phyloP scores from a whole-genome alignment of 2,329 filamentous ascomycete species.

The Colletotrichum sp. region DNA sequence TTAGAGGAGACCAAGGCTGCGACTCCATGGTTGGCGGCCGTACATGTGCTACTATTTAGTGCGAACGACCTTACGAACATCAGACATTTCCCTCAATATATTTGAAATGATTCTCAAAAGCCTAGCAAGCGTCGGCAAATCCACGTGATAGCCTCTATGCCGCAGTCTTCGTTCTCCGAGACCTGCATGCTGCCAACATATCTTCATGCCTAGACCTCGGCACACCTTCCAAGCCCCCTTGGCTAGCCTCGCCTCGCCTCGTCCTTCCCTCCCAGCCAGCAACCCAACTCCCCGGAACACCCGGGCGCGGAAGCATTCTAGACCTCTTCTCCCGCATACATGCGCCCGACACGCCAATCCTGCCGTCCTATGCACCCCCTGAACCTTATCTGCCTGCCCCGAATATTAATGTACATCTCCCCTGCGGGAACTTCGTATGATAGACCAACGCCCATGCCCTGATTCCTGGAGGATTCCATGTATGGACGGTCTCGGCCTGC shows the following conservation, averaged over 20 bases:
- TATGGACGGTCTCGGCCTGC: not conserved
- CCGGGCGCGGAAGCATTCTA: not conserved
- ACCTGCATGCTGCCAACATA: not conserved
- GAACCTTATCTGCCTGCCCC: not conserved
- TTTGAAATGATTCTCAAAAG: accelerated
- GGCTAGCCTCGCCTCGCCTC: not conserved
- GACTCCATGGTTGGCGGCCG: too few species aligned
- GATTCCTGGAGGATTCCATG: not conserved
- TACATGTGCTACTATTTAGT: not conserved
- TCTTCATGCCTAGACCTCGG: not conserved
- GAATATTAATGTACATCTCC: not conserved
- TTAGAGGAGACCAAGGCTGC: not conserved
- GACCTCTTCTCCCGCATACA: not conserved
- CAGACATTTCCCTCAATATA: not conserved
- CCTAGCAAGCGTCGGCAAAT: not conserved
- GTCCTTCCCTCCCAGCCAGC: not conserved
- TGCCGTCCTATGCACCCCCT: not conserved
- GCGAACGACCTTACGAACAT: not conserved
- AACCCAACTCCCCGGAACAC: not conserved
- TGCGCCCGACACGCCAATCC: not conserved
- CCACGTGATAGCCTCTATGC: accelerated
- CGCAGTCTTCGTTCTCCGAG: accelerated
- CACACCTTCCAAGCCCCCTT: not conserved
- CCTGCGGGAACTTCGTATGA: not conserved
- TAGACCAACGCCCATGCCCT: not conserved